These are phyloP conservation scores for Kalaharituber pfeilii DNA, from an alignment of 2,329 filamentous ascomycete species.

Conservation along the genomic window DNA sequence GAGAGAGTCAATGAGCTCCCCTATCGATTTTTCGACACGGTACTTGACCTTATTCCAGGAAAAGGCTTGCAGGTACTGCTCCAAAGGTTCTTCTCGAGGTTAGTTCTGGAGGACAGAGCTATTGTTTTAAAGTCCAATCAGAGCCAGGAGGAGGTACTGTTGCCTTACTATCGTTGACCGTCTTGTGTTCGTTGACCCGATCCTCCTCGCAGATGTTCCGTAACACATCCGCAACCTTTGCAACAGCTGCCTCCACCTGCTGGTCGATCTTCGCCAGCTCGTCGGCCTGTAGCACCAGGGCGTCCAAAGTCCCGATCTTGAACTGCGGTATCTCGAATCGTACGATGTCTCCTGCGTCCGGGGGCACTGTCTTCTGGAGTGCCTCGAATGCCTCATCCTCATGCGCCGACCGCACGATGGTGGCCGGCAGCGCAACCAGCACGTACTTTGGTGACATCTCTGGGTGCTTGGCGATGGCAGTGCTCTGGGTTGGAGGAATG, in stretches of 20 bases:
- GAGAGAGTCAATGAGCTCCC: constrained; percentile 69
- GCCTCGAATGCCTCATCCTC: constrained; percentile 64
- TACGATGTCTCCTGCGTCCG: constrained; percentile 57
- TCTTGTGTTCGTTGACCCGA: constrained; percentile 71
- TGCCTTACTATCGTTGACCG: constrained; percentile 73
- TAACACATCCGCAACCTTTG: constrained; percentile 76
- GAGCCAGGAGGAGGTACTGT: too few species aligned
- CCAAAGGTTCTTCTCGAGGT: constrained; percentile 92
- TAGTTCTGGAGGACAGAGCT: constrained; percentile 36
- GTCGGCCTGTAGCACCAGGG: constrained; percentile 87
- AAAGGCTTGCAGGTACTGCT: constrained; percentile 78
- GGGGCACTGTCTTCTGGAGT: constrained; percentile 51
- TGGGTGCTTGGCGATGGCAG: neutral
- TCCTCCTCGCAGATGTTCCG: constrained; percentile 65
- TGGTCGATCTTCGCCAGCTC: constrained; percentile 77
- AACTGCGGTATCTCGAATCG: constrained; percentile 79
- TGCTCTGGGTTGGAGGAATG: neutral
- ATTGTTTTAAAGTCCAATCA: neutral
- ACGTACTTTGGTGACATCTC: constrained; percentile 48
- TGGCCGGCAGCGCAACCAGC: constrained; percentile 75
- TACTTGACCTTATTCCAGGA: constrained; percentile 98
- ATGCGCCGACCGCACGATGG: constrained; percentile 65
- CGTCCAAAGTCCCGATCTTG: constrained; percentile 94
- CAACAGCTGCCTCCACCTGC: constrained; percentile 62
- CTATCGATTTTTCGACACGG: constrained; percentile 73